Evolutionary conservation across 225 moss, liverwort and hornwort genomes (phyloP).

Genomic region (Physcomitrellopsis africana): DNA sequence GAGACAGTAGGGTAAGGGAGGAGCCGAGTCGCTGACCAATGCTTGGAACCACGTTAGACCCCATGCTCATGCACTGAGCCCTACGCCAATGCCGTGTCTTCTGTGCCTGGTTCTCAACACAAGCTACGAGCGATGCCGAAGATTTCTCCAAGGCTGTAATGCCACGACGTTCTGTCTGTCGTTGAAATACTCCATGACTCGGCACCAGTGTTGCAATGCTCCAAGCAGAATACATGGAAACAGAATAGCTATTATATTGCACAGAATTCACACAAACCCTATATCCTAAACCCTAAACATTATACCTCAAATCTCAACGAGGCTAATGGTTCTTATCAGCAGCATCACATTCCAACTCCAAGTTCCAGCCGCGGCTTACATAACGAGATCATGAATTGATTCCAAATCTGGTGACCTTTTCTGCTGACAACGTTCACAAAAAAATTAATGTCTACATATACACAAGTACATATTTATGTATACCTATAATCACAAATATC

Average conservation of each 20-base stretch:
- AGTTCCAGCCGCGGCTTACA: too few relatives aligned
- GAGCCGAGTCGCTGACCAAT: conserved; percentile 20
- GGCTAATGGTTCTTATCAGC: background rate
- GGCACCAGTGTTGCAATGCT: conserved; percentile 15
- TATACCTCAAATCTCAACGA: background rate
- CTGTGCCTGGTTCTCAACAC: background rate
- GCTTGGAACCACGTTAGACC: background rate
- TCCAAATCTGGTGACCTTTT: background rate
- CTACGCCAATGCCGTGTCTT: background rate
- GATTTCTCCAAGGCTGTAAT: background rate
- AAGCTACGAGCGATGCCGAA: background rate
- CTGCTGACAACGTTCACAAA: background rate
- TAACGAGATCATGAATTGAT: background rate
- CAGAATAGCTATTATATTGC: background rate
- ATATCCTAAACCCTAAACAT: background rate
- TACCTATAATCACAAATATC: too few relatives aligned
- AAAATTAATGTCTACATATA: background rate
- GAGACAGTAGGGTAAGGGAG: background rate
- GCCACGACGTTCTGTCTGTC: background rate
- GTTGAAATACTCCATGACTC: conserved; percentile 6
- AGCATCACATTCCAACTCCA: background rate
- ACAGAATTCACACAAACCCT: background rate
- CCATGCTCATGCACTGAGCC: conserved; percentile 13
- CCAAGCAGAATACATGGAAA: conserved; percentile 28
- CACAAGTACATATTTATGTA: too few relatives aligned